Conservation (phyloP, 768 basidiomycete species). For the Rhizopogon salebrosus region DNA sequence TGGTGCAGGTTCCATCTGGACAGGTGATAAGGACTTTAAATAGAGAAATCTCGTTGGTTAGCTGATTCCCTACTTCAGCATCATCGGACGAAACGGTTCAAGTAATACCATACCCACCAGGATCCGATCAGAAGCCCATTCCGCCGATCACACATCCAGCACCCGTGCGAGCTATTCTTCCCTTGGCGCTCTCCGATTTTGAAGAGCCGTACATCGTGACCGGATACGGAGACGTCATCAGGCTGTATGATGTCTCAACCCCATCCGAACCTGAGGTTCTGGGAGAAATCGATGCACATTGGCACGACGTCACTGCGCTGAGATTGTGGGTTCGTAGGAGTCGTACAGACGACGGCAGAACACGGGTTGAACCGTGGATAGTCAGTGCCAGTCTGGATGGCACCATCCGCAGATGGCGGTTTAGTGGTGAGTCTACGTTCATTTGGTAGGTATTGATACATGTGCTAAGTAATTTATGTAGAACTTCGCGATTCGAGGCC, state of each 20-base stretch:
- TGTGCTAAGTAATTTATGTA: constrained; percentile 4
- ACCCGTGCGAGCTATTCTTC: constrained; percentile 71
- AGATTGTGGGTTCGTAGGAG: constrained; percentile 62
- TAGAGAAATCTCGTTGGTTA: neutral
- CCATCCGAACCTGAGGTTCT: constrained; percentile 65
- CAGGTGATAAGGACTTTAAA: constrained; percentile 43
- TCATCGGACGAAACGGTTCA: constrained; percentile 87
- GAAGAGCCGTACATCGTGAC: constrained; percentile 73
- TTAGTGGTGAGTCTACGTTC: constrained; percentile 45
- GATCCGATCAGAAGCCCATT: constrained; percentile 30
- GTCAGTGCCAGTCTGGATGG: constrained; percentile 82
- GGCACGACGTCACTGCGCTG: constrained; percentile 81
- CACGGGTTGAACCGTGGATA: constrained; percentile 72
- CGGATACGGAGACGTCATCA: constrained; percentile 78
- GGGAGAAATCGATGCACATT: constrained; percentile 79
- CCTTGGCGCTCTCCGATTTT: constrained; percentile 58
- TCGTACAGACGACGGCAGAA: constrained; percentile 37
- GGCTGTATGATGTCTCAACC: constrained; percentile 72
- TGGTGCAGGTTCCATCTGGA: constrained; percentile 79
- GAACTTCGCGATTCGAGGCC: constrained; percentile 24
- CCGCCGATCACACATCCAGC: constrained; percentile 55
- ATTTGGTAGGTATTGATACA: neutral
- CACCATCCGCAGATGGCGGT: constrained; percentile 81
- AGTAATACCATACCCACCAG: constrained; percentile 42
- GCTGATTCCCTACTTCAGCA: constrained; percentile 38